Base-by-base conservation (phyloP, 2,329 filamentous ascomycete genomes). In the Pseudogymnoascus sp. region DNA sequence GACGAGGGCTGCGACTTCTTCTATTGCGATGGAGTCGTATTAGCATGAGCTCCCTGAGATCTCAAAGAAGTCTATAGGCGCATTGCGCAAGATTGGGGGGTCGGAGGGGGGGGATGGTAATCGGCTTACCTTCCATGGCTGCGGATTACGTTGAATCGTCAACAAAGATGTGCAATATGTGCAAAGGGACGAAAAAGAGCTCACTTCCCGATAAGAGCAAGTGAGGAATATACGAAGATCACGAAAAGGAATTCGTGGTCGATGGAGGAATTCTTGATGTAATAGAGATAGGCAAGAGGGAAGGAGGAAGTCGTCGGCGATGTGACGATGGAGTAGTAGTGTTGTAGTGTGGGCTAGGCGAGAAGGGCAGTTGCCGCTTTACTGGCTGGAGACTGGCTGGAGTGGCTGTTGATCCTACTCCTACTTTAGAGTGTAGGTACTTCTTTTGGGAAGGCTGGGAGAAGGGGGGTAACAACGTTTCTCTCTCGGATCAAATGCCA, bases 1-100 rank as follows among this genome's bases (percentile, higher is more conserved):
- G 81, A 99, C 94, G 90, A 99, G 92, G 81, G 94, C 94, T 80
- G 94, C 94, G 81, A 99, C 94, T 91, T 99, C 94, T 87, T 99
- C 94, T 97, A 77, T 79, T 81, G 67, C 65, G 60, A 50, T 66
- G 16, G 61, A 66, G 35, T 20, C 25, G 50, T 60, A 58, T 72
- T 65, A 73, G 69, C 64, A 64, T 47, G 41, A 62, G 58, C 57
- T 62, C 64, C 28, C 57, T 35, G n/a, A 65, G 60, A 58, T 58
- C 57, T 34, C 50, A 16, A 37, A 54, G 30, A 66, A 43, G 58
- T 58, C 41, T 47, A 61, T 62, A 25, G 59, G 63, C 66, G 65
- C 65, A 35, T 58, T 37, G 54, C 54, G 54, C 54, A 34, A 35
- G 65, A 64, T 59, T 41, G 61, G 59, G 50, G 35, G 54, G 63